These are phyloP conservation scores for Herpomyces periplanetae DNA, from an alignment of 2,329 filamentous ascomycete genomes.

Conservation along the genomic window DNA sequence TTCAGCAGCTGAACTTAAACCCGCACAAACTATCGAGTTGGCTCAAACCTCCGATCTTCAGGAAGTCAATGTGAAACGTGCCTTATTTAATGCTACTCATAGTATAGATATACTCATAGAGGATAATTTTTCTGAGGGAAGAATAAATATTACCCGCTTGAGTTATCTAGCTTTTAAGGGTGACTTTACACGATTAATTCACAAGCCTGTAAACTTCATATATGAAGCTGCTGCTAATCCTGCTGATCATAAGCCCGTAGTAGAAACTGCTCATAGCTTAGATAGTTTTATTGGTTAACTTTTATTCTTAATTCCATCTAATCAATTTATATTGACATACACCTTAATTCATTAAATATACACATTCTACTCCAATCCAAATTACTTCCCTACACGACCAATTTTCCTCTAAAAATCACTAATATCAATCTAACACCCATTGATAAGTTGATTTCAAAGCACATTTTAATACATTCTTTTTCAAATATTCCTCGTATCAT, in stretches of 20 bases:
- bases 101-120: constrained; percentile 51
- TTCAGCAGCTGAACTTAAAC: constrained; percentile 22
- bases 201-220: constrained; percentile 44
- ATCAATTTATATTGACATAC: too few species aligned
- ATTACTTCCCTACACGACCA: too few species aligned
- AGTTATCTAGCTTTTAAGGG: constrained; percentile 72
- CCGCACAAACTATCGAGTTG: constrained; percentile 37
- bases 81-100: constrained; percentile 51
- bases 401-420: too few species aligned
- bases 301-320: too few species aligned
- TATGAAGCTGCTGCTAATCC: constrained; percentile 88
- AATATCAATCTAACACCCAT: too few species aligned
- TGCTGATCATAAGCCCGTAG: constrained; percentile 23
- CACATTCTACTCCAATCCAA: too few species aligned
- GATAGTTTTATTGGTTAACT: too few species aligned
- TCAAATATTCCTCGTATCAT: too few species aligned
- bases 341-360: too few species aligned
- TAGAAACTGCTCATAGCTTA: too few species aligned
- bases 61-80: constrained; percentile 55
- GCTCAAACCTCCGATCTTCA: constrained; percentile 43
- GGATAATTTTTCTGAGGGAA: constrained; percentile 41
- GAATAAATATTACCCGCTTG: constrained; percentile 38
- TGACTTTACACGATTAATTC: constrained; percentile 53
- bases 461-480: too few species aligned
- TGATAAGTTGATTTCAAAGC: too few species aligned